A percentile compares a stretch with the other conserved stretches of the same genome.
Evolutionary conservation across 257 asterid species (phyloP).

Genomic region (Anisodus acutangulus): DNA sequence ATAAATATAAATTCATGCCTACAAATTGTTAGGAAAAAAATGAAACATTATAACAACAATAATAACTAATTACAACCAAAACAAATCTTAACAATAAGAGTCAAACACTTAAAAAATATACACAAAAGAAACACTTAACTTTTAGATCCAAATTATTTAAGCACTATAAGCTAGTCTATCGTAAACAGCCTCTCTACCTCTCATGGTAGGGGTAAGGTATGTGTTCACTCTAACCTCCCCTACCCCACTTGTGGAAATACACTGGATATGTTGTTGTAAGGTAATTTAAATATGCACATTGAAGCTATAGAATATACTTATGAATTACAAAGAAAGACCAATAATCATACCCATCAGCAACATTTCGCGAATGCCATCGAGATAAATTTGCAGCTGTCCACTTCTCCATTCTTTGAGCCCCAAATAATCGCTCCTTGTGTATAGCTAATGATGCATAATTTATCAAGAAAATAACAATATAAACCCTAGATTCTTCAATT

Average conservation of each 20-base stretch:
- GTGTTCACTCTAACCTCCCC: too few species aligned
- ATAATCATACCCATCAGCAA: not conserved
- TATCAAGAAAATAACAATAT: too few species aligned
- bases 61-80: not conserved
- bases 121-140: not conserved
- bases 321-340: too few species aligned
- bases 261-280: too few species aligned
- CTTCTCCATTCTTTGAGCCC: not conserved
- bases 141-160: not conserved
- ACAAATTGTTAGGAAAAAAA: not conserved
- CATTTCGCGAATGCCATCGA: not conserved
- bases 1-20: not conserved
- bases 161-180: not conserved
- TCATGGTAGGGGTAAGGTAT: too few species aligned
- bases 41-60: not conserved
- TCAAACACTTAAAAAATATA: not conserved
- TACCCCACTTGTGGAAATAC: too few species aligned
- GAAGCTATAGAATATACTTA: too few species aligned
- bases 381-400: not conserved
- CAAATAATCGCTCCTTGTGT: not conserved
- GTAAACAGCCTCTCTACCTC: too few species aligned
- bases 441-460: not conserved
- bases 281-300: too few species aligned
- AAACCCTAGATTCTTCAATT: not conserved
- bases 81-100: not conserved